Base-by-base conservation (phyloP, 257 asterid genomes). In the Gentiana straminea region DNA sequence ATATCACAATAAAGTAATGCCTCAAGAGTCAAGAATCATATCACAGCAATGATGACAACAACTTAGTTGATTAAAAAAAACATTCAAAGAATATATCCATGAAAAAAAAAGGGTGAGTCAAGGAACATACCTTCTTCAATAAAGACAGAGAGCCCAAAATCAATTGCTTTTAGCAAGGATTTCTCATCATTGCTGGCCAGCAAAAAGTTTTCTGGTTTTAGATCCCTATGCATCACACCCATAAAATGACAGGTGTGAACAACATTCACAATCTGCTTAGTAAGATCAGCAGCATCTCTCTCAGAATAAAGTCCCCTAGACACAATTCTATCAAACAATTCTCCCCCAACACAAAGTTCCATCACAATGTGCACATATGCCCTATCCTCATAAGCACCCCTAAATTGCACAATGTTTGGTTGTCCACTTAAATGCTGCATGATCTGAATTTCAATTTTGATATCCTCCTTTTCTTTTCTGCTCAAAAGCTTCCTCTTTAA, bases 191-290 rank as follows among this genome's bases (percentile, higher is more conserved):
- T 84, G 54, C 81, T 84, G 9, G 89, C 76, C 12, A 86, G 79
- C 77, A 86, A 79, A 82, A 86, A 86, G 68, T 86, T 86, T 82
- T 86, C 95, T 0, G 95, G 95, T 75, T 86, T 86, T 49, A 86
- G 89, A 81, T 86, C 95, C 75, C 95, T 79, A 71, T 86, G 95
- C 86, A 86, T 73, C 69, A 86, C 95, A 57, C 95, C 95, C 85
- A 86, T 71, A 57, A 86, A 86, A 68, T 86, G 94, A 66, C 95
- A 86, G 62, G 81, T 90, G 60, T 84, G 84, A 15, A 86, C 94
- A 58, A 84, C 95, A 77, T 81, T 86, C 57, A 86, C 89, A 59
- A 86, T 72, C 79, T 86, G 95, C 77, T 89, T 77, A 61, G 84
- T 78, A 50, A 84, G 77, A 32, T 76, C 81, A 55, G 95, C 73